Evolutionary conservation across 2,329 filamentous ascomycete genomes (phyloP), one percentile per base, ranked within the genome.

Genomic region (Talaromyces sp.): DNA sequence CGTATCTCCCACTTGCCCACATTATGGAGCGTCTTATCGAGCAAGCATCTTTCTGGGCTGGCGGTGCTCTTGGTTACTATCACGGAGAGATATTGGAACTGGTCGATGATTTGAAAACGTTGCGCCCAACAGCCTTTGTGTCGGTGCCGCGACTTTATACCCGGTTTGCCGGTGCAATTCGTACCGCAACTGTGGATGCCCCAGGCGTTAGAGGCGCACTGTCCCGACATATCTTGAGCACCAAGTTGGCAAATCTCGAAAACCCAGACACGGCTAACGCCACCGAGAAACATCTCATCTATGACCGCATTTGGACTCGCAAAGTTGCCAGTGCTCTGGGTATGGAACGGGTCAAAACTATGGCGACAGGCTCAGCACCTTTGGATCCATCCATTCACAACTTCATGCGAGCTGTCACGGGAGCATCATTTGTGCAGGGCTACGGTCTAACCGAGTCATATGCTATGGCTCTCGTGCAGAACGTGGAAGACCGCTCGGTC

Each of bases 381-480:
- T 86, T 99, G 49, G 94, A 98, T 71, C 92, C 93, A 0, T 87
- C 88, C 31, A 87, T 98, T 39, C 93, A 98, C 69, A 86, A 91
- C 73, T 97, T 98, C 81, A 86, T 98, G 58, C 90, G 93, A 52
- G 87, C 93, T 45, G 90, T 91, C 35, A 91, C 96, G 68, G 90
- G 86, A 66, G 91, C 89, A 78, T 84, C 88, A 73, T 90, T 98
- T 73, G 78, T 86, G 37, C 94, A 98, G 79, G 95, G 94, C 35
- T 99, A 94, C 77, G 95, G 95, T 58, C 83, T 99, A 77, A 99
- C 95, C 1, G 95, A 99, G 80, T 91, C 93, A 0, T 97, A 96
- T 73, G 93, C 93, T 50, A 86, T 90, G 35, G 87, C 86, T 25
- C 84, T 89, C 13, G 85, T 87, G 41, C 95, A 98, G 80, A 73